Base-by-base conservation (phyloP, 148 eudicot species). In the Chenopodium quinoa region DNA sequence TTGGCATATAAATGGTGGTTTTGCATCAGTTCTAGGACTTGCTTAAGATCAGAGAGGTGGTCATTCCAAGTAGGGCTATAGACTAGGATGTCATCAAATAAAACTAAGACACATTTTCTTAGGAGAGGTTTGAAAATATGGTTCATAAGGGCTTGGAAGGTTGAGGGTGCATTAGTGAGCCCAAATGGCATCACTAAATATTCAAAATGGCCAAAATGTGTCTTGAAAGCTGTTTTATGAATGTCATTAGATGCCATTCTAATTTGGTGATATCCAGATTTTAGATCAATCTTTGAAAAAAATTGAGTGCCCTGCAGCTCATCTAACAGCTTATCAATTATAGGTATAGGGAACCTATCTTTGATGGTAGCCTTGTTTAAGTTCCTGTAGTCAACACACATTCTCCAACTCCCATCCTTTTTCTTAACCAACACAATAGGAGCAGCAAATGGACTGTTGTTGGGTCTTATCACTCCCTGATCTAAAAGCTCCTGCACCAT, bases 251-350 rank as follows among this genome's bases (percentile, higher is more conserved):
- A 19, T 27, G 37, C 52, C 37, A 80, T 22, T 60, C 34, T 79
- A 4, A 78, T 68, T 6, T 78, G 81, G 22, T 78, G 20, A 4
- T 67, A 78, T 1, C 67, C 67, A 31, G 50, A 31, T 25, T 63
- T 69, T 12, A 70, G 20, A 70, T 79, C 81, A 16, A 79, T 31
- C n/a, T 79, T 79, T 1, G 75, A 69, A 46, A 52, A 79, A 31
- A 52, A 79, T 4, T 52, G 19, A 9, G 67, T 22, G 1, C 60
- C 75, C 31, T 79, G 67, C 11, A 70, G 8, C 8, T 60, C 64
- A 60, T 60, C 64, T 4, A 70, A 1, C 4, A 75, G 13, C 17
- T 58, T 50, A 8, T 75, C 68, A 56, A 75, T 75, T 0, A 75
- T 22, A 17, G 78, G 78, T 4, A 75, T 75, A 56, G 48, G 67